Percentiles rank a stretch among this genome's conserved stretches.
These are phyloP conservation scores for Xanthoparmelia taractica DNA, from an alignment of 495 filamentous ascomycete species.

Conservation along the genomic window DNA sequence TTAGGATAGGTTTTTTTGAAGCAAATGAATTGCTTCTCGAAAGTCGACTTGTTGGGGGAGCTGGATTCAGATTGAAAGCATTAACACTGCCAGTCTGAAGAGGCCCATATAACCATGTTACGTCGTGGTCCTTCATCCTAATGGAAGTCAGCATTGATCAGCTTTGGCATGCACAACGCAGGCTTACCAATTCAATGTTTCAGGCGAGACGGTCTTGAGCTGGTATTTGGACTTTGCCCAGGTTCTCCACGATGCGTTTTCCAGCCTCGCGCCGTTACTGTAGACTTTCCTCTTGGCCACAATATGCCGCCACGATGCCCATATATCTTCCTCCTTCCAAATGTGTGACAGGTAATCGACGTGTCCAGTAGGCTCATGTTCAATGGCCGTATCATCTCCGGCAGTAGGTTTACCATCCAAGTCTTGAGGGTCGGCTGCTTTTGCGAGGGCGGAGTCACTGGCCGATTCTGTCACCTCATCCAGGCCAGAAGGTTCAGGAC, in stretches of 20 bases:
- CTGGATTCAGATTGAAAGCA: conserved; percentile 35
- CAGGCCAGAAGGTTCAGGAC: conserved; percentile 35
- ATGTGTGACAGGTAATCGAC: conserved; percentile 95
- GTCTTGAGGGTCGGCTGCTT: conserved; percentile 31
- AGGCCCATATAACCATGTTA: conserved; percentile 96
- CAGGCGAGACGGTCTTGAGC: conserved; percentile 77
- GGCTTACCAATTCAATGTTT: conserved; percentile 80
- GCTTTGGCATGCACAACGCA: conserved; percentile 1
- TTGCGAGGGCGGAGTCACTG: conserved; percentile 30
- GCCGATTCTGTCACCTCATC: conserved; percentile 35
- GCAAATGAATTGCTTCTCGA: conserved; percentile 78
- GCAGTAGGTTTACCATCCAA: conserved; percentile 38
- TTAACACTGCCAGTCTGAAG: conserved; percentile 58
- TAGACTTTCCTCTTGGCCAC: conserved; percentile 68
- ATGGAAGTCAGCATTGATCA: conserved; percentile 10
- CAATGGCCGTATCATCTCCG: conserved; percentile 76
- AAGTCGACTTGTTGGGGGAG: conserved; percentile 51
- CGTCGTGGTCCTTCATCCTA: conserved; percentile 95
- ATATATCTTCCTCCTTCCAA: conserved; percentile 96
- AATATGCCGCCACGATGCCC: conserved; percentile 94
- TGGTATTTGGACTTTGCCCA: conserved; percentile 88
- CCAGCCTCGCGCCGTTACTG: conserved; percentile 70
- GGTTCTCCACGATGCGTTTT: conserved; percentile 98
- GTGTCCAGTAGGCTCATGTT: conserved; percentile 73
- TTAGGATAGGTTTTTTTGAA: conserved; percentile 86